These are phyloP conservation scores for Paspalum vaginatum DNA, from an alignment of 176 grass and related monocot species.

Conservation along the genomic window DNA sequence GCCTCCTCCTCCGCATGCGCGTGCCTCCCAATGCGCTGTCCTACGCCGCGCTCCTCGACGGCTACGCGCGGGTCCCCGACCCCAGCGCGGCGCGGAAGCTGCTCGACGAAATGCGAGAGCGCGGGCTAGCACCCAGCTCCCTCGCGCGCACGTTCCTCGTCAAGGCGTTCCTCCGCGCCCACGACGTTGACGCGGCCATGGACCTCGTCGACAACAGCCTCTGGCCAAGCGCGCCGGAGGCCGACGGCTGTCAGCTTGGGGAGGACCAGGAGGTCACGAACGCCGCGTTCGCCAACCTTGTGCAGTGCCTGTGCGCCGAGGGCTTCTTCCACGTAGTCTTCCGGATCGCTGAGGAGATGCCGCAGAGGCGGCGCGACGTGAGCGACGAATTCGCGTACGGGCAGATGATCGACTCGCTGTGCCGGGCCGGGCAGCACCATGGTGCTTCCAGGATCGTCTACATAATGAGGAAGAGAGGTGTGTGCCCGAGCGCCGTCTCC, in stretches of 20 bases:
- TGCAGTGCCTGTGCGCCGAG: conserved; percentile 70
- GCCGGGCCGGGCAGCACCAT: conserved; percentile 67
- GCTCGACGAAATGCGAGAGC: conserved; percentile 77
- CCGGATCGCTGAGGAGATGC: conserved; percentile 64
- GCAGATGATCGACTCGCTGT: conserved; percentile 84
- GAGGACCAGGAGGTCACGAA: conserved; percentile 55
- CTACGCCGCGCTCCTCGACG: conserved; percentile 70
- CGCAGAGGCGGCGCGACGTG: conserved; percentile 50
- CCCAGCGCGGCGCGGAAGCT: conserved; percentile 49
- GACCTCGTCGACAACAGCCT: conserved; percentile 47
- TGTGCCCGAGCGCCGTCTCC: conserved; percentile 61
- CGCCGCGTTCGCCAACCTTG: conserved; percentile 82
- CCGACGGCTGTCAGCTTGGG: neutral
- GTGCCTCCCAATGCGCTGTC: conserved; percentile 45
- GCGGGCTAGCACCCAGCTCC: conserved; percentile 54
- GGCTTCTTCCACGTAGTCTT: conserved; percentile 76
- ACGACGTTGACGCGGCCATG: conserved; percentile 42
- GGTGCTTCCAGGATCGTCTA: conserved; percentile 78
- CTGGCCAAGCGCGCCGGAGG: conserved; percentile 41
- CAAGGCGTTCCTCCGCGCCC: conserved; percentile 67
- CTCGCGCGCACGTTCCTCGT: conserved; percentile 65
- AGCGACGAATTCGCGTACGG: conserved; percentile 61
- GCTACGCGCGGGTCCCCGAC: conserved; percentile 55
- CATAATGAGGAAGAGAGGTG: conserved; percentile 80
- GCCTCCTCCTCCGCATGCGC: conserved; percentile 63